Evolutionary conservation across 345 rosid genomes (phyloP).

Genomic region (Populus euphratica): DNA sequence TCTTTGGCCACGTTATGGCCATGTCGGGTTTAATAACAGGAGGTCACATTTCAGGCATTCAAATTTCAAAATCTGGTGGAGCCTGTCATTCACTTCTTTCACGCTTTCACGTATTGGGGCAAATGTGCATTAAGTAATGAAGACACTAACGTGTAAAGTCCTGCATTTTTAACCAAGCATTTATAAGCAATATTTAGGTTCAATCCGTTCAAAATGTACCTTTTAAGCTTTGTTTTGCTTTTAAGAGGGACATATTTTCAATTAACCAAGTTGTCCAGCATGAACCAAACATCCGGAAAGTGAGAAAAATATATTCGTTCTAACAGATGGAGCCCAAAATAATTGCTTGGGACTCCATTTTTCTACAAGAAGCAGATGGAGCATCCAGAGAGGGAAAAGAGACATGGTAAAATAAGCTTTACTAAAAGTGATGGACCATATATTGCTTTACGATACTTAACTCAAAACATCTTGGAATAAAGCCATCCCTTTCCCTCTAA

Average conservation of each 20-base stretch:
- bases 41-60: neutral
- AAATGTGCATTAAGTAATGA: neutral
- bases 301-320: neutral
- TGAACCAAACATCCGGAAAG: neutral
- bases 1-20: no score
- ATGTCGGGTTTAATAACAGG: no score
- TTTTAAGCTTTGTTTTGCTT: neutral
- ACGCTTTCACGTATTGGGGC: slow-evolving; percentile 9
- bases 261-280: neutral
- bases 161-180: neutral
- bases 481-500: slow-evolving; percentile 19
- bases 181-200: neutral
- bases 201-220: neutral
- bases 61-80: neutral
- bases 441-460: neutral
- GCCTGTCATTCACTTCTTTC: slow-evolving; percentile 14
- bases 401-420: neutral
- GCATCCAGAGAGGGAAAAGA: neutral
- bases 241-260: neutral
- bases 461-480: slow-evolving; percentile 4
- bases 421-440: neutral
- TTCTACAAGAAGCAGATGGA: neutral
- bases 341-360: neutral
- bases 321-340: neutral
- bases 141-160: neutral